phyloP scores from a whole-genome alignment of 2,329 filamentous ascomycete species.

The Xylariaceae sp. region DNA sequence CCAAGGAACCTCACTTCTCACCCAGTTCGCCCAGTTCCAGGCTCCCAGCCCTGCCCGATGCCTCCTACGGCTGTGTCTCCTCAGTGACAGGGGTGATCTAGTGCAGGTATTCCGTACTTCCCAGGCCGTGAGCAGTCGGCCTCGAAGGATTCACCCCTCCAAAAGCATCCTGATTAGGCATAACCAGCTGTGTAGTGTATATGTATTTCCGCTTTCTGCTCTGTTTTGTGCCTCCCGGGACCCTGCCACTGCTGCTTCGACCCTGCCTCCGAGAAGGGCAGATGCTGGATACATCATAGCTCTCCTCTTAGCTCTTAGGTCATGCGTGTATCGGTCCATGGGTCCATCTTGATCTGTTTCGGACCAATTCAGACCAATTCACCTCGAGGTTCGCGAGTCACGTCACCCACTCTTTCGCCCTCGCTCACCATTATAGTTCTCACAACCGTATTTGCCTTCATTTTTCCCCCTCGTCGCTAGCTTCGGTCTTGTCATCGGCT shows the following conservation, averaged over 20 bases:
- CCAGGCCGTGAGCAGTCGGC: constrained; percentile 20
- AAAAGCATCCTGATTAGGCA: constrained; percentile 28
- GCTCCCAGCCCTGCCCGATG: constrained; percentile 29
- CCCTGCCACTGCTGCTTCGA: too few species aligned
- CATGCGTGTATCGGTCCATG: constrained; percentile 14
- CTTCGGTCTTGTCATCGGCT: constrained; percentile 16
- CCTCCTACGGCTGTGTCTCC: constrained; percentile 23
- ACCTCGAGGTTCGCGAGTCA: constrained; percentile 24
- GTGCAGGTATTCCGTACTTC: constrained; percentile 2
- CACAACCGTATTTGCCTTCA: constrained; percentile 20
- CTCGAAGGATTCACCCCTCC: constrained; percentile 35
- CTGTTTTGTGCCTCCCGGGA: constrained; percentile 32
- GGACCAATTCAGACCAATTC: constrained; percentile 26
- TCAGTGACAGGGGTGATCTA: constrained; percentile 35
- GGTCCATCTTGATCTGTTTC: constrained; percentile 24
- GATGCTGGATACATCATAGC: constrained; percentile 7
- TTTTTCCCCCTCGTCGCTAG: constrained; percentile 23
- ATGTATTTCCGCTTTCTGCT: constrained; percentile 46
- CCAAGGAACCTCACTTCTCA: constrained; percentile 24
- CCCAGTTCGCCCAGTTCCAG: constrained; percentile 17
- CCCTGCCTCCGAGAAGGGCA: constrained; percentile 35
- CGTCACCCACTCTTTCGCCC: constrained; percentile 20
- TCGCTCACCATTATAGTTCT: constrained; percentile 28
- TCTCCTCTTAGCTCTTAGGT: constrained; percentile 13
- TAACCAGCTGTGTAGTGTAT: background rate